A percentile compares a stretch with the other conserved stretches of the same genome.
These are phyloP conservation scores for Friedmanniomyces endolithicus DNA, from an alignment of 495 filamentous ascomycete genomes.

Conservation along the genomic window DNA sequence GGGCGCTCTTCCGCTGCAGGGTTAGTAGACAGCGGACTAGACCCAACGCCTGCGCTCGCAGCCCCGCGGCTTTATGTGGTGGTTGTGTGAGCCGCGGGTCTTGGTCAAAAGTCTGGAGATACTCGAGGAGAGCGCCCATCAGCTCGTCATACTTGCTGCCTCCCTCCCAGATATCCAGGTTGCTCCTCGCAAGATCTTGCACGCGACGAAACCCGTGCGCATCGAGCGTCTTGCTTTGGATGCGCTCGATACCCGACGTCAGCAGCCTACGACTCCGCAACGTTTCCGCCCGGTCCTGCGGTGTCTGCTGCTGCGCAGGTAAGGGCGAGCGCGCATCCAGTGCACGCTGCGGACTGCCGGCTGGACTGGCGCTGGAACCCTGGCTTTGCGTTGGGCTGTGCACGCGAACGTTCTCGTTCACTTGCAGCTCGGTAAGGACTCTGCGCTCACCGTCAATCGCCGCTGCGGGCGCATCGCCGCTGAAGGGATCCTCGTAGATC, in stretches of 20 bases:
- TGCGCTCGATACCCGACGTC: constrained; percentile 61
- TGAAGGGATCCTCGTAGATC: constrained; percentile 33
- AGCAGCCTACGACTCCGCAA: constrained; percentile 43
- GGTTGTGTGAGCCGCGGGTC: constrained; percentile 29
- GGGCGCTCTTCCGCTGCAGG: constrained; percentile 51
- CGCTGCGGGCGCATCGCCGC: constrained; percentile 16
- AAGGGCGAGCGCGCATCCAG: constrained; percentile 1
- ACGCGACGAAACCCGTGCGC: constrained; percentile 81
- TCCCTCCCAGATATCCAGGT: constrained; percentile 47
- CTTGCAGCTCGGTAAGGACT: constrained; percentile 31
- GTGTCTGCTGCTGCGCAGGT: constrained; percentile 17
- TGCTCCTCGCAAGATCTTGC: constrained; percentile 64
- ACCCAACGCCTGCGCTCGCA: constrained; percentile 71
- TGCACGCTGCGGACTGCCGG: constrained; percentile 8
- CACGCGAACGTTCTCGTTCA: constrained; percentile 30
- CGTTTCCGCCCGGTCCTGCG: constrained; percentile 38
- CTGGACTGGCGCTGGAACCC: constrained; percentile 15
- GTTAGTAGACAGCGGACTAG: constrained; percentile 68
- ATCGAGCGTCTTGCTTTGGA: constrained; percentile 60
- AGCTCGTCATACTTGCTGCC: constrained; percentile 56
- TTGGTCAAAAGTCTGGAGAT: constrained; percentile 38
- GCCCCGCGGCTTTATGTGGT: constrained; percentile 46
- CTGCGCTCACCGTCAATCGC: constrained; percentile 19
- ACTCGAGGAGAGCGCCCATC: constrained; percentile 58
- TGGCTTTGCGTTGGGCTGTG: constrained; percentile 22